Conservation (phyloP, 768 basidiomycete genomes). For the Jaapia argillacea region DNA sequence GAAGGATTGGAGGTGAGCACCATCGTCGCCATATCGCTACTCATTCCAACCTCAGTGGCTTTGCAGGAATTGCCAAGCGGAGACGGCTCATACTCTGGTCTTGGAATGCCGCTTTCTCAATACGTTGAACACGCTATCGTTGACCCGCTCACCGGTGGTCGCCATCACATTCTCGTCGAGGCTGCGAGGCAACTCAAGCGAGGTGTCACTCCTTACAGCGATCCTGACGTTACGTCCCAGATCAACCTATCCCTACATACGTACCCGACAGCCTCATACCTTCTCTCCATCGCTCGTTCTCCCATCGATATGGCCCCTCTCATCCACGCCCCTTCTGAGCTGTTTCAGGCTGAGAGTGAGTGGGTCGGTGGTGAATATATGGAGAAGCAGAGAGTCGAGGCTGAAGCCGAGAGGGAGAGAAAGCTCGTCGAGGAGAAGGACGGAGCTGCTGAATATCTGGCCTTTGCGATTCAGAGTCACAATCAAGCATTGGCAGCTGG, state of each 20-base stretch:
- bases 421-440: constrained; percentile 21
- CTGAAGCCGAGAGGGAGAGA: constrained; percentile 14
- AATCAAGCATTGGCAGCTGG: constrained; percentile 10
- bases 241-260: constrained; percentile 11
- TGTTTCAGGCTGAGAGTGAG: constrained; percentile 25
- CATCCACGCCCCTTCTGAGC: constrained; percentile 29
- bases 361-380: constrained; percentile 21
- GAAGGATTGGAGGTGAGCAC: constrained; percentile 12
- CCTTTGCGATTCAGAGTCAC: constrained; percentile 20
- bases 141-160: constrained; percentile 29
- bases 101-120: constrained; percentile 25
- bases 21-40: background rate
- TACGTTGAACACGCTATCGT: constrained; percentile 32
- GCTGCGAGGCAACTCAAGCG: too few species aligned
- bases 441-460: constrained; percentile 18
- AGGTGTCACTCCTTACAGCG: constrained; percentile 8
- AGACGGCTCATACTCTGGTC: background rate
- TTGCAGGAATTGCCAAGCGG: too few species aligned
- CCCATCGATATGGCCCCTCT: constrained; percentile 33
- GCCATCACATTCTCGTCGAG: constrained; percentile 26
- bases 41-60: background rate
- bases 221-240: constrained; percentile 8
- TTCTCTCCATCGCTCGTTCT: constrained; percentile 10
- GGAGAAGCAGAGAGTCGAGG: constrained; percentile 21
- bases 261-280: constrained; percentile 10